A percentile compares a stretch with the other conserved stretches of the same genome.
Conservation (phyloP, 2,329 filamentous ascomycete genomes). For the Aspergillus sp. region DNA sequence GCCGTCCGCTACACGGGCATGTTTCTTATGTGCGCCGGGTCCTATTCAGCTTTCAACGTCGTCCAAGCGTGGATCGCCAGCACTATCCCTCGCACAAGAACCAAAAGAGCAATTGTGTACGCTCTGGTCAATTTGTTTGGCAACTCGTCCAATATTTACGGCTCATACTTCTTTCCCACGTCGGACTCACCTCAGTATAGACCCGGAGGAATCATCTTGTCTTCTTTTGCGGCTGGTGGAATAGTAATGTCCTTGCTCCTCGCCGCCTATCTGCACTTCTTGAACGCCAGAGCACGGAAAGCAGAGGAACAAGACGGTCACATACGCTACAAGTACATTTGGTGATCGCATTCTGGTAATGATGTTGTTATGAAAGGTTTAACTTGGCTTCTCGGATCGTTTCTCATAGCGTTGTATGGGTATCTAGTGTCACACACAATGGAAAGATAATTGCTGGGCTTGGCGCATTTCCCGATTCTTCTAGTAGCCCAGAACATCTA, state of each 20-base stretch:
- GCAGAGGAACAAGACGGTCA: slow-evolving; percentile 11
- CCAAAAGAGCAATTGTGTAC: slow-evolving; percentile 21
- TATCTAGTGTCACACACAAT: background rate
- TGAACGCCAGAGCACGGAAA: slow-evolving; percentile 6
- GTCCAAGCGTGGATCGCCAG: slow-evolving; percentile 24
- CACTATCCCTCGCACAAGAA: slow-evolving; percentile 20
- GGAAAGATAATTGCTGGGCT: background rate
- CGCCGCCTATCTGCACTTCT: slow-evolving; percentile 6
- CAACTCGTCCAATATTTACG: slow-evolving; percentile 21
- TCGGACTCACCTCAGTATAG: slow-evolving; percentile 16
- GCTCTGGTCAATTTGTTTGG: slow-evolving; percentile 21
- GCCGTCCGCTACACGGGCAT: slow-evolving; percentile 19
- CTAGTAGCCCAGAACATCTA: too few species aligned
- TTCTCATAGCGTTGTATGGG: background rate
- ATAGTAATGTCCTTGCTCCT: slow-evolving; percentile 9
- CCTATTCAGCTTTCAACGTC: slow-evolving; percentile 21
- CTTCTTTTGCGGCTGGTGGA: slow-evolving; percentile 15
- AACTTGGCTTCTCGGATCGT: too few species aligned
- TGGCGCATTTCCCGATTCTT: too few species aligned
- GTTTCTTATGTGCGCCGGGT: slow-evolving; percentile 22
- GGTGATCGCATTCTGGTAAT: background rate
- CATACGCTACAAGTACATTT: slow-evolving; percentile 12
- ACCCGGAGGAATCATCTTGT: slow-evolving; percentile 18
- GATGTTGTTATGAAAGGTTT: background rate
- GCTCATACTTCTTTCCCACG: slow-evolving; percentile 21